These are phyloP conservation scores for Dioszegia crocea DNA, from an alignment of 768 basidiomycete species.

Conservation along the genomic window DNA sequence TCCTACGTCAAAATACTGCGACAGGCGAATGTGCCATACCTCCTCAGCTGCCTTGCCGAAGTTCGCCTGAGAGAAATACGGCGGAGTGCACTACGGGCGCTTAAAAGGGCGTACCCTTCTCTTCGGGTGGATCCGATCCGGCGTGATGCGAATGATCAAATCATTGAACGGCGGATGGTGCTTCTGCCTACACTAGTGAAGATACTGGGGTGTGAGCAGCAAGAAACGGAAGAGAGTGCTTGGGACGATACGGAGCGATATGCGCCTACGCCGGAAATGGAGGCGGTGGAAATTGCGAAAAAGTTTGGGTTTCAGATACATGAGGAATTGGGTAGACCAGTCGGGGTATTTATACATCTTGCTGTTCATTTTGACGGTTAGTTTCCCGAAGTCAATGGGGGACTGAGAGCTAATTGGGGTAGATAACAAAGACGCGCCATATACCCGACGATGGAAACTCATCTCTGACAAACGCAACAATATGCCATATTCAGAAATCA, in stretches of 20 bases:
- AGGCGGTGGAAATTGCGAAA: slow-evolving; percentile 35
- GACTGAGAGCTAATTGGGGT: not conserved
- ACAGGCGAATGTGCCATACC: slow-evolving; percentile 68
- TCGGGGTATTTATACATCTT: slow-evolving; percentile 40
- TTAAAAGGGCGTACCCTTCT: slow-evolving; percentile 51
- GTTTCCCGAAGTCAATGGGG: not conserved
- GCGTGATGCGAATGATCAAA: slow-evolving; percentile 56
- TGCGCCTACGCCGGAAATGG: slow-evolving; percentile 15
- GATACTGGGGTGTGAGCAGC: slow-evolving; percentile 50
- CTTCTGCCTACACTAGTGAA: slow-evolving; percentile 42
- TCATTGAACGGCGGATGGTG: slow-evolving; percentile 42
- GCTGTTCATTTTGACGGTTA: slow-evolving; percentile 38
- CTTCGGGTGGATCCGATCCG: slow-evolving; percentile 23
- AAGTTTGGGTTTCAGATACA: slow-evolving; percentile 30
- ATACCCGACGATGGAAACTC: slow-evolving; percentile 33
- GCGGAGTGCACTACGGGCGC: slow-evolving; percentile 56
- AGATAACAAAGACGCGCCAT: slow-evolving; percentile 38
- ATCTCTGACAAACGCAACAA: slow-evolving; percentile 44
- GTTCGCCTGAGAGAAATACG: slow-evolving; percentile 66
- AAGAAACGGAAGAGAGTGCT: slow-evolving; percentile 39
- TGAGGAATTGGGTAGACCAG: slow-evolving; percentile 19
- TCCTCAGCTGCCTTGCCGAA: slow-evolving; percentile 84
- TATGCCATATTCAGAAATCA: slow-evolving; percentile 38
- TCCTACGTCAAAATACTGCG: slow-evolving; percentile 69
- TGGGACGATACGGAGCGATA: slow-evolving; percentile 34